These are phyloP conservation scores for Cystobasidium slooffiae DNA, from an alignment of 1,284 basidiomycete species.

Conservation along the genomic window DNA sequence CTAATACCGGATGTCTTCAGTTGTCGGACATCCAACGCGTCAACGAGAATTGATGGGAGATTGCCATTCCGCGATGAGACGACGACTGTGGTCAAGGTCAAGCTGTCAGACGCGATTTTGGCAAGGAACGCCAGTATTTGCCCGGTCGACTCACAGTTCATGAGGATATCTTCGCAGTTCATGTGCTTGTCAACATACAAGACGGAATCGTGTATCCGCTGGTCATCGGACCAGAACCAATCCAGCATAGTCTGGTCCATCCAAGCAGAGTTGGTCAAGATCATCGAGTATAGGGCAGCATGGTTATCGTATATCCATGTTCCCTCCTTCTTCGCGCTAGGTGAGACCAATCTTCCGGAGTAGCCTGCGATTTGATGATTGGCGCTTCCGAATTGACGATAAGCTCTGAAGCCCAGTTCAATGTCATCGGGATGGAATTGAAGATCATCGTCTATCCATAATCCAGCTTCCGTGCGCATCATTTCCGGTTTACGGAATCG, in stretches of 20 bases:
- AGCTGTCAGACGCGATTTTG: neutral
- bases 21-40: slow-evolving; percentile 33
- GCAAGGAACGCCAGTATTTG: neutral
- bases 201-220: slow-evolving; percentile 27
- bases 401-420: slow-evolving; percentile 34
- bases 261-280: slow-evolving; percentile 40
- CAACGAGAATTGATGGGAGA: slow-evolving; percentile 26
- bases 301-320: slow-evolving; percentile 15
- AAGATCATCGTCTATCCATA: slow-evolving; percentile 42
- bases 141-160: slow-evolving; percentile 29
- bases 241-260: slow-evolving; percentile 28
- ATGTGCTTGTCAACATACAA: slow-evolving; percentile 38
- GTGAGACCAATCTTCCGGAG: slow-evolving; percentile 8
- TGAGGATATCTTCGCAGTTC: slow-evolving; percentile 44
- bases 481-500: slow-evolving; percentile 25
- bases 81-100: slow-evolving; percentile 22
- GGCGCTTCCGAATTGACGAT: slow-evolving; percentile 17
- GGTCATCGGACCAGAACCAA: slow-evolving; percentile 39
- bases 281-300: slow-evolving; percentile 31
- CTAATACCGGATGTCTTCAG: slow-evolving; percentile 32
- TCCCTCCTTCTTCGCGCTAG: slow-evolving; percentile 15
- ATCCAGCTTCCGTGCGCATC: slow-evolving; percentile 35
- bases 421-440: slow-evolving; percentile 31
- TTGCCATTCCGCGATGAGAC: slow-evolving; percentile 21
- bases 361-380: slow-evolving; percentile 36